phyloP scores from a whole-genome alignment of 345 rosid genomes.

The Euclidium syriacum region DNA sequence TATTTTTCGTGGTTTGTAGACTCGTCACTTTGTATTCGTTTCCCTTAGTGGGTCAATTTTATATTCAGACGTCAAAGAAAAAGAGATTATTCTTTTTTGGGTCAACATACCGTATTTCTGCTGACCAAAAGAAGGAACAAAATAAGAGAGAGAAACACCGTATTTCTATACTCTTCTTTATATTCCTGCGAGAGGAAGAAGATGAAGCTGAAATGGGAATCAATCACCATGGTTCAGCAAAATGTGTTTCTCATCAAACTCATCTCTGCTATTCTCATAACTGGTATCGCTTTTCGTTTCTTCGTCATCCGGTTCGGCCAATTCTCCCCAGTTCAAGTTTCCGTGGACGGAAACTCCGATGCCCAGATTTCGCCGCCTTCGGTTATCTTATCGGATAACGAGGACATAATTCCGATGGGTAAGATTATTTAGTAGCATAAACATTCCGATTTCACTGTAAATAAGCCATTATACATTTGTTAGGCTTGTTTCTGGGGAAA shows the following conservation, averaged over 20 bases:
- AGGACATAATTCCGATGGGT: conserved; percentile 49
- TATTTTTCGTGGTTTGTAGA: too few relatives aligned
- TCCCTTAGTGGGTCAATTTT: too few relatives aligned
- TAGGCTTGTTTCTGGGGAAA: not conserved
- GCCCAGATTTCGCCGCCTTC: conserved; percentile 16
- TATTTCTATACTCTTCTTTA: not conserved
- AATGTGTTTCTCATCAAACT: conserved; percentile 45
- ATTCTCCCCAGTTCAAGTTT: conserved; percentile 12
- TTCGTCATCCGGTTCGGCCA: conserved; percentile 27
- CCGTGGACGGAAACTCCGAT: conserved; percentile 15
- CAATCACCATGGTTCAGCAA: conserved; percentile 37
- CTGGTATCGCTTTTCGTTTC: conserved; percentile 57
- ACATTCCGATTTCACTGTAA: not conserved
- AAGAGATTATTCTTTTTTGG: too few relatives aligned
- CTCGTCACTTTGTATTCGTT: too few relatives aligned
- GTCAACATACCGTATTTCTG: too few relatives aligned
- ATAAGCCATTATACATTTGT: not conserved
- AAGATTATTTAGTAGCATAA: not conserved
- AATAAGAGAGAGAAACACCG: too few relatives aligned
- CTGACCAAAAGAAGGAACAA: too few relatives aligned
- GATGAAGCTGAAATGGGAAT: conserved; percentile 54
- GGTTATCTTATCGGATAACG: conserved; percentile 31
- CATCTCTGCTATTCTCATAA: conserved; percentile 43
- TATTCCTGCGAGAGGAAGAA: conserved; percentile 5
- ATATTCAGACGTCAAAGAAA: too few relatives aligned